Evolutionary conservation across 2,329 filamentous ascomycete species (phyloP), one percentile per base, ranked within the genome.

Genomic region (Verticillium longisporum): DNA sequence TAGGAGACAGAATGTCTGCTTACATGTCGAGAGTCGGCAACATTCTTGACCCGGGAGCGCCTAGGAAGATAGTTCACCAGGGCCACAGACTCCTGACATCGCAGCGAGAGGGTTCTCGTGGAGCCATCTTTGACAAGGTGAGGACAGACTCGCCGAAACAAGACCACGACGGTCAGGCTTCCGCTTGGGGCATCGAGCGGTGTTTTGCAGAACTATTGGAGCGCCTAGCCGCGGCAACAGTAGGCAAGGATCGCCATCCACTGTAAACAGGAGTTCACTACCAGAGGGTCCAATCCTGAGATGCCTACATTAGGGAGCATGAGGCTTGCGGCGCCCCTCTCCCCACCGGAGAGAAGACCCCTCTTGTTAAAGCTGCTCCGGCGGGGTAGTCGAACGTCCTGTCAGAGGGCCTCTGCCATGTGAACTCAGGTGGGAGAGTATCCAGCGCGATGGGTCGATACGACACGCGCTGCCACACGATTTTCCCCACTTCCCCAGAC

Each of bases 11-110:
- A 3, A 83, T 86, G 77, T 74, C 72, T 18, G 81, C 77, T 0
- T 77, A 80, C 62, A 74, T 85, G 9, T 78, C 75, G 9, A 81
- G 80, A 3, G 80, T 85, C 1, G 83, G 83, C 0, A 78, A 84
- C 65, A 70, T 84, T 4, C 80, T 64, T 34, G 62, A 57, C 0
- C 37, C 58, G 1, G 61, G 60, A 32, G 68, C 65, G 1, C 67
- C 68, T 1, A 41, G 32, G 2, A 63, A 64, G 14, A 66, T 70
- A 10, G 31, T 70, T 1, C 60, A 54, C 2, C 67, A 70, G 31
- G 69, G 68, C 0, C 66, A 60, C 2, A 36, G 45, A 18, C 53
- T 55, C 36, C 14, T 55, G 14, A 50, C 32, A 21, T 18, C 50
- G 26, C 45, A n/a, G 38, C n/a, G 13, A n/a, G 38, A 15, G 9